Conservation (phyloP, 129 eudicot genomes). For the Helichrysum umbraculigerum region DNA sequence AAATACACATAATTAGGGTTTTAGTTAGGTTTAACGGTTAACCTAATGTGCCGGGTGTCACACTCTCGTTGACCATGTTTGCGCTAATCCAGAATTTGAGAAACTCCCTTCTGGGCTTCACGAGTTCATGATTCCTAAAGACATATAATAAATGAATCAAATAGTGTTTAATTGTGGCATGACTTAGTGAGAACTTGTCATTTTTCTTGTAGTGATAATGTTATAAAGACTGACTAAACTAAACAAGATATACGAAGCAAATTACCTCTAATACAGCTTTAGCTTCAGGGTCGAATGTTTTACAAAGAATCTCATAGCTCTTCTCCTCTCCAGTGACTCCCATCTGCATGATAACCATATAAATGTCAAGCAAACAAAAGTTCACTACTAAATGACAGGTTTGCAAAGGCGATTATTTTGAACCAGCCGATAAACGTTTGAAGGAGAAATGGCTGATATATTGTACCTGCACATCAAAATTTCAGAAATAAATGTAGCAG, state of each 20-base stretch:
- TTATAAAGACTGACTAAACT: background rate
- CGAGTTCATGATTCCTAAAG: conserved; percentile 27
- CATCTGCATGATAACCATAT: conserved; percentile 43
- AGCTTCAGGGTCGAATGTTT: conserved; percentile 75
- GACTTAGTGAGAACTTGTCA: too few relatives aligned
- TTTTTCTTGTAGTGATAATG: background rate
- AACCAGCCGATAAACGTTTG: conserved; percentile 78
- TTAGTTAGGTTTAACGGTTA: too few relatives aligned
- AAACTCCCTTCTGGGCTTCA: conserved; percentile 18
- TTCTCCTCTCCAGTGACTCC: conserved; percentile 45
- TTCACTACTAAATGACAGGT: background rate
- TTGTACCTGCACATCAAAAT: conserved; percentile 56
- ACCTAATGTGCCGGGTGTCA: too few relatives aligned
- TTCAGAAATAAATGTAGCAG: conserved; percentile 18
- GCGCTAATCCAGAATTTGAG: conserved; percentile 5
- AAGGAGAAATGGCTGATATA: conserved; percentile 79
- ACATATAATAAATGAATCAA: conserved; percentile 14
- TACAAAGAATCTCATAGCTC: conserved; percentile 86
- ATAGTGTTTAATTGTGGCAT: background rate
- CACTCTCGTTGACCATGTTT: conserved; percentile 2
- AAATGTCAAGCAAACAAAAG: conserved; percentile 10
- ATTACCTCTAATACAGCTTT: conserved; percentile 71
- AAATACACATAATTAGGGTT: too few relatives aligned
- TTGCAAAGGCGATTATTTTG: conserved; percentile 17
- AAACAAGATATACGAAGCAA: background rate